Evolutionary conservation across 2,329 filamentous ascomycete genomes (phyloP).

Genomic region (Plenodomus lindquistii): DNA sequence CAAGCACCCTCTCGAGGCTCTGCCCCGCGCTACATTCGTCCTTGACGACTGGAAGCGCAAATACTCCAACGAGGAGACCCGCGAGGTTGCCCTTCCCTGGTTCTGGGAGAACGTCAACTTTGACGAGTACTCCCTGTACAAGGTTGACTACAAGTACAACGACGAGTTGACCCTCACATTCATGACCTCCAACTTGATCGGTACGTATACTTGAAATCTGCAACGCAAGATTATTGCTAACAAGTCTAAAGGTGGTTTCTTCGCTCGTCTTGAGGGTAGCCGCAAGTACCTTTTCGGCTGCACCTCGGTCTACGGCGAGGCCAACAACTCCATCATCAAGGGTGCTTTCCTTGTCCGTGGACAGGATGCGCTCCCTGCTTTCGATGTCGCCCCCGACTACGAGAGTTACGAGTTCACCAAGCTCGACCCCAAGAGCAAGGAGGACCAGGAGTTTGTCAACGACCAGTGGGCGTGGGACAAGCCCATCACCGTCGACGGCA

Average conservation of each 20-base stretch:
- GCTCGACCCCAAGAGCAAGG: slow-evolving; percentile 84
- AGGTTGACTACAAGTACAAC: slow-evolving; percentile 98
- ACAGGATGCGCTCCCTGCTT: slow-evolving; percentile 81
- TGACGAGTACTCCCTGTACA: slow-evolving; percentile 95
- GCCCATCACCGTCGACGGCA: slow-evolving; percentile 76
- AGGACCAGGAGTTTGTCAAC: slow-evolving; percentile 84
- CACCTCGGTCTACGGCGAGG: slow-evolving; percentile 83
- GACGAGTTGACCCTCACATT: slow-evolving; percentile 95
- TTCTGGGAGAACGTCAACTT: slow-evolving; percentile 98
- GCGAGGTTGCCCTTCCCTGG: slow-evolving; percentile 82
- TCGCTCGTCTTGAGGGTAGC: slow-evolving; percentile 92
- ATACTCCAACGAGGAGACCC: slow-evolving; percentile 95
- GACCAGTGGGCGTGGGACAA: slow-evolving; percentile 93
- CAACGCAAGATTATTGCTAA: slow-evolving; percentile 14
- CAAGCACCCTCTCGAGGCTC: slow-evolving; percentile 92
- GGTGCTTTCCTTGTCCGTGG: slow-evolving; percentile 96
- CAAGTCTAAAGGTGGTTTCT: slow-evolving; percentile 72
- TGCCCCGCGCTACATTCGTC: slow-evolving; percentile 77
- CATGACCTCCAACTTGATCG: slow-evolving; percentile 99
- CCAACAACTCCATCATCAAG: slow-evolving; percentile 87
- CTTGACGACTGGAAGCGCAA: slow-evolving; percentile 98
- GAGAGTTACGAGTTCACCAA: slow-evolving; percentile 97
- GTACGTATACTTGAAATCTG: slow-evolving; percentile 42
- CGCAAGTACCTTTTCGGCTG: slow-evolving; percentile 98
- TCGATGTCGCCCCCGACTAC: slow-evolving; percentile 95